These are phyloP conservation scores for Mesembryanthemum crystallinum DNA, from an alignment of 148 eudicot genomes.

Conservation along the genomic window DNA sequence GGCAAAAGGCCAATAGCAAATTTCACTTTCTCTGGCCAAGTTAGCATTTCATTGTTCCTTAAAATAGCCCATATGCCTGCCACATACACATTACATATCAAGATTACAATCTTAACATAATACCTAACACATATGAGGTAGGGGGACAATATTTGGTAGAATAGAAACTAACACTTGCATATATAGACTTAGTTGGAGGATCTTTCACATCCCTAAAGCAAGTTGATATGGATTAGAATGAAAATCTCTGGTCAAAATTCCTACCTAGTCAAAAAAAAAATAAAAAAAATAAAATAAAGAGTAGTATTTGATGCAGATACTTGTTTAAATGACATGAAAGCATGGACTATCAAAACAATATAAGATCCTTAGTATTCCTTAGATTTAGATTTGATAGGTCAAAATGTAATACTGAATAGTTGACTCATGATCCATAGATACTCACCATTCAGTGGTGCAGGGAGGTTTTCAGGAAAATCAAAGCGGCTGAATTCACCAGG, in stretches of 20 bases:
- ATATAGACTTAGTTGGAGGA: background rate
- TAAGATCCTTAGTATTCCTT: background rate
- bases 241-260: background rate
- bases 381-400: background rate
- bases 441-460: slow-evolving; percentile 90
- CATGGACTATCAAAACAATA: no score
- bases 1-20: slow-evolving; percentile 97
- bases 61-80: slow-evolving; percentile 93
- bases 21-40: slow-evolving; percentile 97
- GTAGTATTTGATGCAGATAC: background rate
- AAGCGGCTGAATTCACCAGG: slow-evolving; percentile 98
- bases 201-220: background rate
- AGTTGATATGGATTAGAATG: background rate
- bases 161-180: background rate
- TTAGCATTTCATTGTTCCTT: slow-evolving; percentile 95
- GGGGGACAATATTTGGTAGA: background rate
- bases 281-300: background rate
- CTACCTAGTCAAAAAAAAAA: background rate
- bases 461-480: slow-evolving; percentile 84
- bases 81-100: slow-evolving; percentile 18
- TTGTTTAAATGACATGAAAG: background rate
- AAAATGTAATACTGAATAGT: background rate
- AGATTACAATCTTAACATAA: background rate
- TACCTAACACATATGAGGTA: background rate
- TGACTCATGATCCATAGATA: background rate